Conservation (phyloP, 495 filamentous ascomycete genomes). For the Tuber calosporum region DNA sequence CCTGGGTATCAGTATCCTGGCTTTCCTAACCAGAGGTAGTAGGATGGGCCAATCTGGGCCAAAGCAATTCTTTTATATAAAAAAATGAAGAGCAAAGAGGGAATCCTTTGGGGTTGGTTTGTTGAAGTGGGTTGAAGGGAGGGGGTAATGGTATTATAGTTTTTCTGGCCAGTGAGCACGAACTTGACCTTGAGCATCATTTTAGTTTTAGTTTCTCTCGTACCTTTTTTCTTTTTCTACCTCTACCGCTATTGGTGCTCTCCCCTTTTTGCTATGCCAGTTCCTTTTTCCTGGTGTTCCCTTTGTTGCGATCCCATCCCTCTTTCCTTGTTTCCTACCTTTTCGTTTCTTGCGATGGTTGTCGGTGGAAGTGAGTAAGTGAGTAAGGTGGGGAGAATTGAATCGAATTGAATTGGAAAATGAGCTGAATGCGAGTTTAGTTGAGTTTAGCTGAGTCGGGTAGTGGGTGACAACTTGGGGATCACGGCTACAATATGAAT, state of each 20-base stretch:
- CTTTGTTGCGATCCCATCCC: neutral
- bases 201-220: neutral
- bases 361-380: constrained; percentile 17
- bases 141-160: constrained; percentile 5
- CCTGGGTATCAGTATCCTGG: constrained; percentile 34
- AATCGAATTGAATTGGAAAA: neutral
- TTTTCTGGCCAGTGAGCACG: neutral
- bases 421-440: neutral
- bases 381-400: neutral
- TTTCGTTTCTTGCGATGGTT: constrained; percentile 6
- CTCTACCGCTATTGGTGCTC: constrained; percentile 15
- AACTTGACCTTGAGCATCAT: neutral
- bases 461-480: neutral
- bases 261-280: constrained; percentile 18
- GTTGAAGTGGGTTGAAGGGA: neutral
- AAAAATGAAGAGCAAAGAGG: neutral
- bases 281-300: neutral
- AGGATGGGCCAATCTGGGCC: neutral
- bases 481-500: neutral
- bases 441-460: neutral
- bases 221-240: constrained; percentile 18
- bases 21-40: constrained; percentile 24
- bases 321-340: neutral
- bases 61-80: neutral
- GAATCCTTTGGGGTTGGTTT: neutral